These are phyloP conservation scores for Datisca glomerata DNA, from an alignment of 306 rosid species.

Conservation along the genomic window DNA sequence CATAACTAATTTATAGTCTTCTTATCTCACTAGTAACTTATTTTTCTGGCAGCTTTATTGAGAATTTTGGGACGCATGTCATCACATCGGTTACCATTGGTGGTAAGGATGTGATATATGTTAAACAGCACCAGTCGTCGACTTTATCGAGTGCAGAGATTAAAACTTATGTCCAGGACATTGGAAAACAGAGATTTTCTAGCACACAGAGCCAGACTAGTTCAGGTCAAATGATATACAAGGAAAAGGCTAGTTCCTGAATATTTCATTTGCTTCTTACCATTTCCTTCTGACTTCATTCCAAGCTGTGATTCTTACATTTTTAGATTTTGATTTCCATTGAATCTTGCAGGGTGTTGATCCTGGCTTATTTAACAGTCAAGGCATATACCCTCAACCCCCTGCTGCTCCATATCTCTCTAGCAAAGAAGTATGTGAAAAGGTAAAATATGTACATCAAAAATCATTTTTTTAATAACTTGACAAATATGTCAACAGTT, in stretches of 20 bases:
- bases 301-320: not conserved
- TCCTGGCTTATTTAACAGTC: constrained; percentile 58
- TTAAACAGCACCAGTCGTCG: constrained; percentile 70
- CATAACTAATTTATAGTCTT: no score
- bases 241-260: constrained; percentile 68
- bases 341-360: constrained; percentile 47
- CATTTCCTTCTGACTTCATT: not conserved
- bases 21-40: constrained; percentile 9
- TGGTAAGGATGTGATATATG: constrained; percentile 77
- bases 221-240: constrained; percentile 51
- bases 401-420: constrained; percentile 41
- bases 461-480: no score
- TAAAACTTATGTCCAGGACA: constrained; percentile 60
- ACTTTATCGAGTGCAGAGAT: constrained; percentile 64
- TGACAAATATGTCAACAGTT: no score
- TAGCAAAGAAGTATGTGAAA: constrained; percentile 63
- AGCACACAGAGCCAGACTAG: constrained; percentile 31
- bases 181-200: constrained; percentile 73
- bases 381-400: constrained; percentile 88
- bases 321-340: constrained; percentile 3
- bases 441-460: no score
- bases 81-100: constrained; percentile 79
- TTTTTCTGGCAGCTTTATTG: constrained; percentile 63
- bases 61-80: constrained; percentile 79
- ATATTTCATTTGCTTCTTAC: not conserved